Evolutionary conservation across 2,329 filamentous ascomycete species (phyloP).

Genomic region (Sclerotiophoma versabilis): DNA sequence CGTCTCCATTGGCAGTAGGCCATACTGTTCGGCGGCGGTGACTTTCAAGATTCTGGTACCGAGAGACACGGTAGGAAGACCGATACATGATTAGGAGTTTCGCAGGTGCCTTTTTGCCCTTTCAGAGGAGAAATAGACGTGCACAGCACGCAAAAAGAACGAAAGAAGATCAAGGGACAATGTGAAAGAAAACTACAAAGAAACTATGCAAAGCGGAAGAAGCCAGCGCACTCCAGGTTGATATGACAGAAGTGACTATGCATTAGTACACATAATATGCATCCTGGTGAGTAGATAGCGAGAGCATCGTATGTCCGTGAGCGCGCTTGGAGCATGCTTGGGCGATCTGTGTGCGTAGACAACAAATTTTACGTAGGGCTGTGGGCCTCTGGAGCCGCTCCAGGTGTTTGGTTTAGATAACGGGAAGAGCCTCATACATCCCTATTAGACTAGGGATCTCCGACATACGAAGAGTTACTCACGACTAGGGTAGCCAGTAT

Average conservation of each 20-base stretch:
- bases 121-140: neutral
- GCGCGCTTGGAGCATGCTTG: conserved; percentile 6
- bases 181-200: neutral
- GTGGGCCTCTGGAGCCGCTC: conserved; percentile 1
- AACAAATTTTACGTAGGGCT: conserved; percentile 2
- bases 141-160: conserved; percentile 9
- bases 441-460: neutral
- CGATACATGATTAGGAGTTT: conserved; percentile 3
- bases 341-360: conserved; percentile 3
- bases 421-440: conserved; percentile 5
- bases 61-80: conserved; percentile 2
- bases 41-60: conserved; percentile 1
- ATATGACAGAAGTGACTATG: neutral
- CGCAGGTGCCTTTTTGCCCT: neutral
- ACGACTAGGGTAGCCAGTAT: conserved; percentile 5
- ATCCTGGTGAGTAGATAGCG: conserved; percentile 1
- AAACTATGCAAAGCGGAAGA: neutral
- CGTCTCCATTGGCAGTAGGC: conserved; percentile 5
- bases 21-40: conserved; percentile 7
- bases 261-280: neutral
- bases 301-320: neutral
- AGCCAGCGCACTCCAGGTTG: neutral
- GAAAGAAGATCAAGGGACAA: conserved; percentile 11
- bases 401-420: conserved; percentile 4
- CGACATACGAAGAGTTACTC: neutral